Base-by-base conservation (phyloP, 331 rosid species). In the Phaseolus coccineus region DNA sequence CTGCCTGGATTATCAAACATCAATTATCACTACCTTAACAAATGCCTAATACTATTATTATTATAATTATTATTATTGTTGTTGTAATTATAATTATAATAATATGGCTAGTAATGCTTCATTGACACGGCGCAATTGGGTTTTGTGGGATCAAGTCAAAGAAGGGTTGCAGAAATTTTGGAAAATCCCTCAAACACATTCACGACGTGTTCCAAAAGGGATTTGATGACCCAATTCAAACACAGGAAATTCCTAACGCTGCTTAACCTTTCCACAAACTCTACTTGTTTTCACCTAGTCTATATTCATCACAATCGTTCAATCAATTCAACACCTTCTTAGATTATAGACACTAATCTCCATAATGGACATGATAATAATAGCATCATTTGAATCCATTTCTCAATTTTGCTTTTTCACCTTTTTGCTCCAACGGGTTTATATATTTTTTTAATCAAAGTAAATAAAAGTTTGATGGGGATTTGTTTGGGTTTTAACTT, bases 121-220 rank as follows among this genome's bases (percentile, higher is more conserved):
- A 79, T 48, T 80, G 82, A 76, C 89, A 79, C 77, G 77, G 73
- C 80, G 74, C 85, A 85, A 80, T 61, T 46, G 31, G 50, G 71
- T 11, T 58, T 55, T 63, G 74, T 42, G 84, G 70, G 77, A 84
- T 77, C 76, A 67, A 80, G 83, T 84, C 87, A 74, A 82, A 77
- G 48, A 70, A 82, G 61, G 87, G 81, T 72, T 70, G 76, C 82
- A 39, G 67, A 74, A 81, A 81, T 66, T 37, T 65, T 59, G 83
- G 44, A 73, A 76, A 28, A 63, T 75, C 40, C 35, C 46, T 24
- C 11, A 48, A 62, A 69, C 58, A 77, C 65, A 50, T 46, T 52
- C 44, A 4, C 46, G 52, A 69, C 89, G 86, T 86, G 75, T 76
- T 66, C 42, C 65, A 47, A 63, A 87, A 84, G 80, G 64, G 74